phyloP scores from a whole-genome alignment of 2,329 filamentous ascomycete species.

The Penicillium sp. region DNA sequence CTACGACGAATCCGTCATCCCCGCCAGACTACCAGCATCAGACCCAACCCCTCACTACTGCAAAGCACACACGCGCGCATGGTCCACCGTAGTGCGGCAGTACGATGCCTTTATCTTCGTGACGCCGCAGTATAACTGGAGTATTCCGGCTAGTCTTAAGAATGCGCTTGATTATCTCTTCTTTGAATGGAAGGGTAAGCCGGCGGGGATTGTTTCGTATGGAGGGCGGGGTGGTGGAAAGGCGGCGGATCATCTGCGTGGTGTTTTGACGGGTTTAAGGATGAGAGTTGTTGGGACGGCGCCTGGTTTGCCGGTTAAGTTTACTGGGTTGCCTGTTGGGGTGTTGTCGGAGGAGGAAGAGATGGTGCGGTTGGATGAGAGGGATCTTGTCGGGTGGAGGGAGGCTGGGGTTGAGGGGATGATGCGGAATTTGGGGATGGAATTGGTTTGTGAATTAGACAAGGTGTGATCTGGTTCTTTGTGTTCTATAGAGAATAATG shows the following conservation, averaged over 20 bases:
- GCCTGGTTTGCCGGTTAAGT: slow-evolving; percentile 30
- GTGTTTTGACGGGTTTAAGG: slow-evolving; percentile 34
- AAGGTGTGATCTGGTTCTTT: not conserved
- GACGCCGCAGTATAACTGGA: slow-evolving; percentile 54
- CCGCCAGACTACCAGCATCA: slow-evolving; percentile 30
- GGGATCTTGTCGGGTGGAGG: slow-evolving; percentile 23
- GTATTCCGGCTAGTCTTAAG: slow-evolving; percentile 54
- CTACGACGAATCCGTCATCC: slow-evolving; percentile 41
- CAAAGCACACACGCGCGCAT: slow-evolving; percentile 36
- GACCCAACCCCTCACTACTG: slow-evolving; percentile 32
- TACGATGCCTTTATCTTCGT: slow-evolving; percentile 44
- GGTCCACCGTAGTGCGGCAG: slow-evolving; percentile 35
- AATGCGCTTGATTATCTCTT: slow-evolving; percentile 63
- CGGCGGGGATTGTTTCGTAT: slow-evolving; percentile 54
- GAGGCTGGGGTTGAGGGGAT: slow-evolving; percentile 20
- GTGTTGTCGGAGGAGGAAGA: slow-evolving; percentile 26
- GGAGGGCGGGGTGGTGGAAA: slow-evolving; percentile 46
- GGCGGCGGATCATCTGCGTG: slow-evolving; percentile 34
- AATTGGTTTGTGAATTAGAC: slow-evolving; percentile 25
- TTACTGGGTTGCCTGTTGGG: slow-evolving; percentile 21
- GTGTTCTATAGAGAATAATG: not conserved
- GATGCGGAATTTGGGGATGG: slow-evolving; percentile 27
- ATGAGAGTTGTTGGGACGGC: slow-evolving; percentile 35
- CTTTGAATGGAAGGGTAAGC: slow-evolving; percentile 58
- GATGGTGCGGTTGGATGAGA: slow-evolving; percentile 16